phyloP scores from a whole-genome alignment of 2,329 filamentous ascomycete species.

The Fusarium coffeatum region DNA sequence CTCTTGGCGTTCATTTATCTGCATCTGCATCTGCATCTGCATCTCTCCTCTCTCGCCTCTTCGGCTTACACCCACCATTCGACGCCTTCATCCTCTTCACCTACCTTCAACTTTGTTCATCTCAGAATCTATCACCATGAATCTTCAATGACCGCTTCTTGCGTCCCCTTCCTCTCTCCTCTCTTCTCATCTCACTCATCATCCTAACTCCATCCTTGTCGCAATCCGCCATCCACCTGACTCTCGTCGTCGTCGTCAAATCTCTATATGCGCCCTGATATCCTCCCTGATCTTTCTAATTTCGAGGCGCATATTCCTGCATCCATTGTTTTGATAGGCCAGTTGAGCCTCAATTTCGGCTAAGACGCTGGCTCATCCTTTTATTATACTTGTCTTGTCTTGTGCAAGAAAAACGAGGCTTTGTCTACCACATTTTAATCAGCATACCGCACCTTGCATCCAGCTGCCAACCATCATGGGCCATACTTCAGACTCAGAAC shows the following conservation, averaged over 20 bases:
- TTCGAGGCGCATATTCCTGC: neutral
- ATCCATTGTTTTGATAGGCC: constrained; percentile 4
- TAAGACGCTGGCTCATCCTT: constrained; percentile 16
- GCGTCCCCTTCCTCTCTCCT: constrained; percentile 8
- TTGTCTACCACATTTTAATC: neutral
- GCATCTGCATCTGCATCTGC: constrained; percentile 19
- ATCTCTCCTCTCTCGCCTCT: neutral
- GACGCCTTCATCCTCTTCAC: constrained; percentile 17
- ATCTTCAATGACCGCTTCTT: constrained; percentile 39
- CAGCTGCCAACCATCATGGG: constrained; percentile 51
- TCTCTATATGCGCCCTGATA: constrained; percentile 26
- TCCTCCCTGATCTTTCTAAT: neutral
- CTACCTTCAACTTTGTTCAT: constrained; percentile 5
- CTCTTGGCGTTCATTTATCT: constrained; percentile 39
- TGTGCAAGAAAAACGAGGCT: no score
- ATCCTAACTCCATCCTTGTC: constrained; percentile 24
- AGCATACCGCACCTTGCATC: constrained; percentile 15
- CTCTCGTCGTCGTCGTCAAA: constrained; percentile 23
- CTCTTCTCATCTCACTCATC: constrained; percentile 5
- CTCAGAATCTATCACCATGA: constrained; percentile 34
- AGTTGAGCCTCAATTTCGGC: constrained; percentile 22
- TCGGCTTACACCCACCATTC: constrained; percentile 16
- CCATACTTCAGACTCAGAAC: constrained; percentile 56
- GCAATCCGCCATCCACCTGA: constrained; percentile 39
- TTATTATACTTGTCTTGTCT: neutral